Evolutionary conservation across 1,139 yeast species (phyloP), one percentile per base, ranked within the genome.

Genomic region (Magnusiomyces suaveolens): DNA sequence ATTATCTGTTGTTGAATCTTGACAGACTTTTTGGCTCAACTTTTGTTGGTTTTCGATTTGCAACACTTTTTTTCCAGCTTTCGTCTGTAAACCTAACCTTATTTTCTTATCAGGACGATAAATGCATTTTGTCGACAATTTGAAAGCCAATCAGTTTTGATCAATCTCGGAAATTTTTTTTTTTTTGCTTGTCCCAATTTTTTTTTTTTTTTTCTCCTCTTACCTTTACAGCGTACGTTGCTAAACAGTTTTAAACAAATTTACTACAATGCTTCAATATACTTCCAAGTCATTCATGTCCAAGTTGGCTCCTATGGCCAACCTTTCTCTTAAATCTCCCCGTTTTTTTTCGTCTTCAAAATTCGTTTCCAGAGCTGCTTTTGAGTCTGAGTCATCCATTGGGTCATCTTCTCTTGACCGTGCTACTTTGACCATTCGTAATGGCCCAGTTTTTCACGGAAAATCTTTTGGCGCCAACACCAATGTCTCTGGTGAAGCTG

Each of bases 401-500:
- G 64, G 68, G 16, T 60, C 68, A 18, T 64, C 66, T 54, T 55
- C 63, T 39, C 62, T 83, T 54, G 89, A 84, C 66, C 80, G 95
- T 70, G 97, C 97, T 57, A 88, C 95, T 44, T 80, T 90, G 65
- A 84, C 96, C 43, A 84, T 92, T 64, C 82, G 90, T 68, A 87
- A 89, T 68, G 98, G 97, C 24, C 97, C 97, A 29, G 84, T 88
- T 46, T 90, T 88, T 76, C 82, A 80, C 65, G 98, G 98, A 48
- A 83, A 81, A 66, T 90, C 97, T 1, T 92, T 92, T 67, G 98
- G 98, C 66, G 96, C 97, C 53, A 82, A 88, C 71, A 83, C 84
- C 62, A 87, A 88, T 64, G 81, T 88, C 58, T 83, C 95, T 60
- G 98, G 98, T 60, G 98, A 92, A 72, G 96, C 97, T 18, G 98